Conservation (phyloP, 2,329 filamentous ascomycete species). For the Fusarium napiforme region DNA sequence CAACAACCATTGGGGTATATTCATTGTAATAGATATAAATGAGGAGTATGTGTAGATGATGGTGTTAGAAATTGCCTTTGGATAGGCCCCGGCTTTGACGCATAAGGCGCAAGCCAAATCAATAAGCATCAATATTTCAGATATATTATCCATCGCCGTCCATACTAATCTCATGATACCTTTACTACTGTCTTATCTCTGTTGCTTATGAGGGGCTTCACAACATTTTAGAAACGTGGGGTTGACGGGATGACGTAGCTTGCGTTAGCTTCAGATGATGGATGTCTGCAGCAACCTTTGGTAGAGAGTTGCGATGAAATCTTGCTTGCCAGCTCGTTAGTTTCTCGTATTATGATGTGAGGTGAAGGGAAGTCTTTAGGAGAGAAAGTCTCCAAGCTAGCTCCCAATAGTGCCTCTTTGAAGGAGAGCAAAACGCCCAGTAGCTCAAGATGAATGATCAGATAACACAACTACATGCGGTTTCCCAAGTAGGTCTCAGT, state of each 20-base stretch:
- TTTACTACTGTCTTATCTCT: neutral
- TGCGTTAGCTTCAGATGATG: conserved; percentile 8
- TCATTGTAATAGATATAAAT: conserved; percentile 44
- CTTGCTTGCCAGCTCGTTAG: neutral
- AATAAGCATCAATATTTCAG: conserved; percentile 4
- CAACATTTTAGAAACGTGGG: neutral
- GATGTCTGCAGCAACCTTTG: neutral
- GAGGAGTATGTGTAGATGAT: conserved; percentile 34
- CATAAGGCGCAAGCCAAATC: conserved; percentile 5
- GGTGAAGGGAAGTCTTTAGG: too few relatives aligned
- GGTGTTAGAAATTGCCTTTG: conserved; percentile 17
- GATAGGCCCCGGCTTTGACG: conserved; percentile 31
- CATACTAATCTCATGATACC: conserved; percentile 28
- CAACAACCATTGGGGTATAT: conserved; percentile 34
- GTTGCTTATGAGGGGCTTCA: neutral
- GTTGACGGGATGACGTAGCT: conserved; percentile 29
- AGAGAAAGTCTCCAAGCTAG: neutral
- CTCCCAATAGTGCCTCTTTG: neutral
- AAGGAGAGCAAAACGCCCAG: neutral
- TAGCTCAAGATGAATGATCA: neutral
- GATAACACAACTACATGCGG: neutral
- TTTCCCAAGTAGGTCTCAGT: neutral
- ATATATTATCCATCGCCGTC: neutral
- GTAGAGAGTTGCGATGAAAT: neutral
- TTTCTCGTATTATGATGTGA: neutral